phyloP scores from a whole-genome alignment of 768 basidiomycete species.

The Xerocomellus chrysenteron region DNA sequence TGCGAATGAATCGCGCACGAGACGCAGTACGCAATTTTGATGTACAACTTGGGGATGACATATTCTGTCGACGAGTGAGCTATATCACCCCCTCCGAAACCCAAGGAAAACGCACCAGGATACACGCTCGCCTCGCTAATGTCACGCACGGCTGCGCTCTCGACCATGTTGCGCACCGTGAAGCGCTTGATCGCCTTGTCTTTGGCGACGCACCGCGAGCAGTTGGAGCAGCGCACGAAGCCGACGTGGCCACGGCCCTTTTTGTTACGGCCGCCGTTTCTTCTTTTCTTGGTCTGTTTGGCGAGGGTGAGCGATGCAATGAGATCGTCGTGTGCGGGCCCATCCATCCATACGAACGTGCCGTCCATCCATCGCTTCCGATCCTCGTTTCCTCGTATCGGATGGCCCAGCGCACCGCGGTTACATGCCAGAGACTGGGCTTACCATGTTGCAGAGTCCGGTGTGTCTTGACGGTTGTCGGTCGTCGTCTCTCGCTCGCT shows the following conservation, averaged over 20 bases:
- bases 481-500: constrained; percentile 16
- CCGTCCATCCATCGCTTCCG: constrained; percentile 6
- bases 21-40: constrained; percentile 98
- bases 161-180: constrained; percentile 99
- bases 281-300: constrained; percentile 93
- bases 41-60: constrained; percentile 93
- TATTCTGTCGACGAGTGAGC: constrained; percentile 59
- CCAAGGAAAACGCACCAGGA: constrained; percentile 55
- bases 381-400: background rate
- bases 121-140: constrained; percentile 96
- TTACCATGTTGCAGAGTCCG: constrained; percentile 31
- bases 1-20: constrained; percentile 99
- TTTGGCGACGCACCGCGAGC: constrained; percentile 96
- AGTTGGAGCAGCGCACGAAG: constrained; percentile 98
- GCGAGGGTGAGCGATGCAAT: background rate
- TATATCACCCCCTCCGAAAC: too few species aligned
- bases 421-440: constrained; percentile 6
- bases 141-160: constrained; percentile 96
- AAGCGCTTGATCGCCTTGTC: constrained; percentile 99
- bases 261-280: constrained; percentile 99
- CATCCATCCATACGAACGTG: constrained; percentile 8
- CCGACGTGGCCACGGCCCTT: constrained; percentile 95
- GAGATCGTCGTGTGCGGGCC: background rate
- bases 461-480: constrained; percentile 23
- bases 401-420: background rate